A percentile compares a stretch with the other conserved stretches of the same genome.
phyloP scores from a whole-genome alignment of 2,329 filamentous ascomycete genomes.

The Arachnomyces sp. region DNA sequence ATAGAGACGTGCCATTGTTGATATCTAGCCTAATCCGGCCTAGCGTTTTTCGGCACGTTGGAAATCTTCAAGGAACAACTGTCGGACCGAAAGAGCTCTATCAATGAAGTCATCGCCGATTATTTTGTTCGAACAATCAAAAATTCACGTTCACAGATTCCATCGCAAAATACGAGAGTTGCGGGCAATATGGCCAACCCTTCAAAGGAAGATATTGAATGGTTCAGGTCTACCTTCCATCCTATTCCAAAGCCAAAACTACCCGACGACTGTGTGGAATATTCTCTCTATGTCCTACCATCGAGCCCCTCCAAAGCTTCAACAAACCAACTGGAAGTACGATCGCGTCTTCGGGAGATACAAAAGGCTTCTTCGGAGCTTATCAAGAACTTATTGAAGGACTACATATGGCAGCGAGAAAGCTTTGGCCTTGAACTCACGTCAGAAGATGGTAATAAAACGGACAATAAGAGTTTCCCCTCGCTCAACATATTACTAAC shows the following conservation, averaged over 20 bases:
- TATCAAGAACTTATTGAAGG: conserved; percentile 57
- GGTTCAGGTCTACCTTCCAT: conserved; percentile 57
- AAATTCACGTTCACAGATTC: conserved; percentile 10
- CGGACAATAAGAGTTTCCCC: conserved; percentile 9
- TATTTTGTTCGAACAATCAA: conserved; percentile 1
- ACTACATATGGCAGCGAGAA: conserved; percentile 94
- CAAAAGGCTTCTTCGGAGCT: conserved; percentile 60
- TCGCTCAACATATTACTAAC: conserved; percentile 14
- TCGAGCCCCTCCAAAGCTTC: conserved; percentile 45
- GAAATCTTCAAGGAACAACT: conserved; percentile 1
- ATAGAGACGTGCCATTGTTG: conserved; percentile 32
- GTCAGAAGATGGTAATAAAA: conserved; percentile 53
- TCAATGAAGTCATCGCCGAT: conserved; percentile 26
- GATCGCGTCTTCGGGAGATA: conserved; percentile 60
- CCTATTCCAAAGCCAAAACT: conserved; percentile 57
- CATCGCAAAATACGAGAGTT: background rate
- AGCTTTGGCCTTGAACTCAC: conserved; percentile 59
- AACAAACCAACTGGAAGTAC: conserved; percentile 44
- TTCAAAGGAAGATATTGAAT: conserved; percentile 52
- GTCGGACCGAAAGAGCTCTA: conserved; percentile 1
- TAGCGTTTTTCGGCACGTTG: conserved; percentile 16
- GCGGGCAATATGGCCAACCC: conserved; percentile 32
- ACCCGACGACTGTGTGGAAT: conserved; percentile 79
- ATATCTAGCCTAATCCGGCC: conserved; percentile 29
- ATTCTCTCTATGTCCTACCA: conserved; percentile 66